Evolutionary conservation across 2,329 filamentous ascomycete genomes (phyloP), one percentile per base, ranked within the genome.

Genomic region (Exserohilum turcica): DNA sequence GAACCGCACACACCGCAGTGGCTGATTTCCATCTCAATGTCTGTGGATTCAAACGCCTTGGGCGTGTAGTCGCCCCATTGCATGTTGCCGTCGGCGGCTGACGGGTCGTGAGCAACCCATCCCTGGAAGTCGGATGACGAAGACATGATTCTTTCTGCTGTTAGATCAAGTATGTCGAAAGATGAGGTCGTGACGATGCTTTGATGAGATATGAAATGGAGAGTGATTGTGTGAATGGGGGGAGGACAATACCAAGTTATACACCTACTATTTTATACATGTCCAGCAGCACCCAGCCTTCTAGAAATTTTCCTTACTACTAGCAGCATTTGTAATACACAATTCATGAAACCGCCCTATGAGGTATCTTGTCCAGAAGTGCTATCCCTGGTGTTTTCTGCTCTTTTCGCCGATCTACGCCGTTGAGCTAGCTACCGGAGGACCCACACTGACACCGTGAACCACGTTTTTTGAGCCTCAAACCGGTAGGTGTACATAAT

Each of bases 11-110:
- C 65, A 55, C 72, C 72, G 53, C 71, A 73, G 56, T 63, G 86
- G 60, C 64, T 60, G 52, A 74, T 73, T 7, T 68, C 52, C 56
- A 75, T 70, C 48, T 72, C 68, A 58, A 70, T 62, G 32, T 96
- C 91, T 74, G 90, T 85, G 71, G 92, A 89, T 61, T 87, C 89
- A 43, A 67, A 70, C 3, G 71, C 64, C 68, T 78, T 78, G 35
- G 75, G 75, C 48, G 70, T 62, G 59, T 73, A 79, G 42, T 71
- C 73, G 52, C 78, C 74, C 81, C 81, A 83, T 49, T 77, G 73
- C 80, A 84, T 82, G 55, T 83, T 82, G 56, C 82, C 82, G 36
- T 83, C 67, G 48, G 72, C 78, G 24, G 80, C 72, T 52, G 75
- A 74, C 19, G 75, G 65, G 69, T 81, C 79, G 18, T 80, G 76